Percentiles rank a stretch among this genome's conserved stretches.
These are phyloP conservation scores for Fragilaria crotonensis DNA, from an alignment of 108 stramenopile species.

Conservation along the genomic window DNA sequence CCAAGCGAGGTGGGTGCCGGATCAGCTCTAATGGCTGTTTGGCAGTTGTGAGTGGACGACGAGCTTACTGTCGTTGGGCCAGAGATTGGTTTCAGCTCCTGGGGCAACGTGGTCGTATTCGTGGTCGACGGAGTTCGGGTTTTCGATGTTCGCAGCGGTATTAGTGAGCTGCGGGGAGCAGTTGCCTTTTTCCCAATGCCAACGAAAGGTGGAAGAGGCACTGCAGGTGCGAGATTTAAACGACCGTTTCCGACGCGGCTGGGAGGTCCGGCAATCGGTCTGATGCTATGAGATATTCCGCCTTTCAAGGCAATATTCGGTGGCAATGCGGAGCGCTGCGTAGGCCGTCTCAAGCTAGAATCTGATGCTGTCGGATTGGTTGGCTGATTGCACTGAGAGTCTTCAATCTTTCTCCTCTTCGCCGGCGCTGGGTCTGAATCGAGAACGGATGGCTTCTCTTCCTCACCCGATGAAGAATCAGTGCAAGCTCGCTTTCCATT, in stretches of 20 bases:
- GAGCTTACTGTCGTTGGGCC: neutral
- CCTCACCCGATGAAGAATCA: constrained; percentile 65
- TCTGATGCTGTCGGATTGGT: no score
- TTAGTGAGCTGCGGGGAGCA: neutral
- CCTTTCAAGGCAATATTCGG: constrained; percentile 68
- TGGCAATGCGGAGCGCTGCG: no score
- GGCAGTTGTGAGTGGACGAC: neutral
- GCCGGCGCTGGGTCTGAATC: constrained; percentile 10
- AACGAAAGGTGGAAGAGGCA: constrained; percentile 68
- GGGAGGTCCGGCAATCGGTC: constrained; percentile 9
- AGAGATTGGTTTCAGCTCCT: neutral
- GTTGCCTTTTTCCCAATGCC: constrained; percentile 56
- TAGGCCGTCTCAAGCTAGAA: no score
- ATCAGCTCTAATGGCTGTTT: neutral
- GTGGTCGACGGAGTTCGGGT: neutral
- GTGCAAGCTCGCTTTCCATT: constrained; percentile 51
- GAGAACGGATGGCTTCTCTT: constrained; percentile 12
- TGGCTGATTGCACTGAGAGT: constrained; percentile 11
- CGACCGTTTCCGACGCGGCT: constrained; percentile 10
- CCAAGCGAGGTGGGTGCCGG: neutral
- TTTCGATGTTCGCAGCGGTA: neutral
- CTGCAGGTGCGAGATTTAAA: constrained; percentile 50
- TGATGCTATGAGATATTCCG: constrained; percentile 65
- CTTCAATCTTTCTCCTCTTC: constrained; percentile 31
- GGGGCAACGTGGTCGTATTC: neutral